A percentile compares a stretch with the other conserved stretches of the same genome.
phyloP scores from a whole-genome alignment of 345 rosid species.

The Dimocarpus longan region DNA sequence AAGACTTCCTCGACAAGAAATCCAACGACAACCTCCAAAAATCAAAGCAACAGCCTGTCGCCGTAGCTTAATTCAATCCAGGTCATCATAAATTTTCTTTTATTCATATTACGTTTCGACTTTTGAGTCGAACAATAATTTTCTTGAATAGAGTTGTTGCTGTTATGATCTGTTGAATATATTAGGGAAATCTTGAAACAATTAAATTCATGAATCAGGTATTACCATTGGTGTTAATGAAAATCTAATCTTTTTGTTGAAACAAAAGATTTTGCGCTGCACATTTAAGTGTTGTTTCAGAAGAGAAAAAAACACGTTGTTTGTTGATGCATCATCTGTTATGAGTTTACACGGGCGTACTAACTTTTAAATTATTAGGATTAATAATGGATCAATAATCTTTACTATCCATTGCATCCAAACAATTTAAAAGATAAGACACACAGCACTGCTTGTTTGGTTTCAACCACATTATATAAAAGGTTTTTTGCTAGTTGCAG shows the following conservation, averaged over 20 bases:
- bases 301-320: not conserved
- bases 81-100: not conserved
- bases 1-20: constrained; percentile 58
- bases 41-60: constrained; percentile 45
- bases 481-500: constrained; percentile 1
- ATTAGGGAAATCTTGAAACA: not conserved
- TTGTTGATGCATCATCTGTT: not conserved
- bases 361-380: too few species aligned
- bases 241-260: too few species aligned
- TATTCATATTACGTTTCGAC: not conserved
- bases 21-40: constrained; percentile 45
- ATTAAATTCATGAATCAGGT: not conserved
- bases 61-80: constrained; percentile 48
- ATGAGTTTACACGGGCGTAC: not conserved
- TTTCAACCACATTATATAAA: not conserved
- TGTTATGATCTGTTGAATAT: too few species aligned
- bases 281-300: not conserved
- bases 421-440: not conserved
- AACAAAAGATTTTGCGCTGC: too few species aligned
- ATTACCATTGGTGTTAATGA: too few species aligned
- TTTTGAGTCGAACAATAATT: not conserved
- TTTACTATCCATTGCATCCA: too few species aligned
- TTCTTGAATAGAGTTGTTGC: too few species aligned
- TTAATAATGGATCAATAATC: too few species aligned
- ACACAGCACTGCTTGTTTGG: not conserved